Evolutionary conservation across 345 rosid species (phyloP).

Genomic region (Arabis hirsuta): DNA sequence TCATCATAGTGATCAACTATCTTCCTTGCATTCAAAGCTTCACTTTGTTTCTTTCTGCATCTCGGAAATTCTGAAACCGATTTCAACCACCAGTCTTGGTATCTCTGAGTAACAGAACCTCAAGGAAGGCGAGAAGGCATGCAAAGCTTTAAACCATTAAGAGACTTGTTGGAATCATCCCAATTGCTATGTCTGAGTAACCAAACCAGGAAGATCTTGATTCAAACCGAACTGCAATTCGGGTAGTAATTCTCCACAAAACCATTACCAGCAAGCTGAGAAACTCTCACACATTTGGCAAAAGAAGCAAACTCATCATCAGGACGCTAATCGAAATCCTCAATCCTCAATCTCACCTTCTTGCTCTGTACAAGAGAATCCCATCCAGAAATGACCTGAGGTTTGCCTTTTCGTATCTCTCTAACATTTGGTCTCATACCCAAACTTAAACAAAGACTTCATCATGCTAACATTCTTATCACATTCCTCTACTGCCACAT

Average conservation of each 20-base stretch:
- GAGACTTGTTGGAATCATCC: constrained; percentile 46
- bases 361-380: not conserved
- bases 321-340: constrained; percentile 58
- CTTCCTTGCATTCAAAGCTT: constrained; percentile 11
- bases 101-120: constrained; percentile 48
- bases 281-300: constrained; percentile 44
- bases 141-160: constrained; percentile 41
- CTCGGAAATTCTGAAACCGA: constrained; percentile 24
- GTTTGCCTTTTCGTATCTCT: constrained; percentile 33
- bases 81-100: constrained; percentile 56
- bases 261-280: constrained; percentile 50
- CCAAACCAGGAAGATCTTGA: constrained; percentile 54
- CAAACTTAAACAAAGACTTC: constrained; percentile 42
- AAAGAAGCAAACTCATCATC: constrained; percentile 45
- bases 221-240: constrained; percentile 64
- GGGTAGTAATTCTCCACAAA: constrained; percentile 54
- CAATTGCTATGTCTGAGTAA: constrained; percentile 10
- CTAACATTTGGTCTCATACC: constrained; percentile 24
- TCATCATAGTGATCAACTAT: not conserved
- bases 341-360: constrained; percentile 38
- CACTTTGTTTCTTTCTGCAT: constrained; percentile 12
- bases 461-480: constrained; percentile 13
- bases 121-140: constrained; percentile 49
- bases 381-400: constrained; percentile 24
- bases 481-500: not conserved